These are phyloP conservation scores for Cutaneotrichosporon cutaneum DNA, from an alignment of 1,284 basidiomycete species.

Conservation along the genomic window DNA sequence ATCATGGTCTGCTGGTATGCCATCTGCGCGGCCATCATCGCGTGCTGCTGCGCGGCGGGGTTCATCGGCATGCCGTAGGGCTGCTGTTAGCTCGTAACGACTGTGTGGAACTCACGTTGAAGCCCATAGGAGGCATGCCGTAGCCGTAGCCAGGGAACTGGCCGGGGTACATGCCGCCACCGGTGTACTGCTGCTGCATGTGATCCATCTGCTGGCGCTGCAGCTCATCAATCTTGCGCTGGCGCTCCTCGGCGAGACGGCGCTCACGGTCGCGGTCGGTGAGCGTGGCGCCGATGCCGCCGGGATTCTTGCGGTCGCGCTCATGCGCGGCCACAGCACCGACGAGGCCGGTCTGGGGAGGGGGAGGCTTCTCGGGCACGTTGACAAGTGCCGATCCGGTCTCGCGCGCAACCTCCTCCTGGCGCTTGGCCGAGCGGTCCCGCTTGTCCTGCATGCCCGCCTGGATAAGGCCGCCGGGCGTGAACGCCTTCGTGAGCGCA, in stretches of 20 bases:
- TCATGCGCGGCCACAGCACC: constrained; percentile 96
- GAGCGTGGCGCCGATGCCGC: constrained; percentile 87
- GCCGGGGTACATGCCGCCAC: constrained; percentile 26
- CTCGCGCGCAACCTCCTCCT: constrained; percentile 89
- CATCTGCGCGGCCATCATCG: constrained; percentile 83
- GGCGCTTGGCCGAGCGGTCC: constrained; percentile 88
- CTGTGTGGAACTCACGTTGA: constrained; percentile 27
- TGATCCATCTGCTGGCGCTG: constrained; percentile 79
- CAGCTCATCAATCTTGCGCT: constrained; percentile 84
- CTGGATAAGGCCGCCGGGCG: constrained; percentile 88
- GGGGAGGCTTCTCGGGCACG: constrained; percentile 88
- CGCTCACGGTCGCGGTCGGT: constrained; percentile 94
- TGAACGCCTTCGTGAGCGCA: constrained; percentile 86
- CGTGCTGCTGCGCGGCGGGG: constrained; percentile 65
- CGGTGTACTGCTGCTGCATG: constrained; percentile 23
- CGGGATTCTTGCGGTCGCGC: constrained; percentile 87
- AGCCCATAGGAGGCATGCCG: constrained; percentile 53
- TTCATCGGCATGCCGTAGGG: constrained; percentile 17
- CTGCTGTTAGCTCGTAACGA: constrained; percentile 13
- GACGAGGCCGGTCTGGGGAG: constrained; percentile 90
- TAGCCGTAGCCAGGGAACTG: constrained; percentile 50
- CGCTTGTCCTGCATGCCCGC: constrained; percentile 93
- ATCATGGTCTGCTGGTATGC: constrained; percentile 81
- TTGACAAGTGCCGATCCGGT: constrained; percentile 86
- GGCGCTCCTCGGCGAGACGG: constrained; percentile 81